Base-by-base conservation (phyloP, 164 flowering plant genomes). In the Cinnamomum chago region DNA sequence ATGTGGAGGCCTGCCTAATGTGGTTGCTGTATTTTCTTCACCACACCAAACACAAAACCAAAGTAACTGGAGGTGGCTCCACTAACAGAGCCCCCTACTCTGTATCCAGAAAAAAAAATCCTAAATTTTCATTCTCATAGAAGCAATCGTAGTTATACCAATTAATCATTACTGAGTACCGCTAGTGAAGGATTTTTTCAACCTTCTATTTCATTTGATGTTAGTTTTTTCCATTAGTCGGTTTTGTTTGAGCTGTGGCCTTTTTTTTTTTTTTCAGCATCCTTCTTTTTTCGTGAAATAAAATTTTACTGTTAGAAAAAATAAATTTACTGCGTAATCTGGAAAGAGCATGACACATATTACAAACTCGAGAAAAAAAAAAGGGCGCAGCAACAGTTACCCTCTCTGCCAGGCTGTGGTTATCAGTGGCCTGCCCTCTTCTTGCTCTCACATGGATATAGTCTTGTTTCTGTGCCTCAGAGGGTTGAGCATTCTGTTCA, bases 351-450 rank as follows among this genome's bases (percentile, higher is more conserved):
- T 13, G 18, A 17, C 5, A 52, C 58, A 52, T 7, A 17, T 52
- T 17, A 52, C 20, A 52, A 17, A 15, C 51, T 30, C 7, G 14
- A 52, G 17, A 40, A 40, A 12, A 33, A 30, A 30, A 30, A 30
- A 4, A 4, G 5, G 50, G 1, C 70, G 20, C 18, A 24, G 51
- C 25, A 52, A 24, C 25, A 52, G 33, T 87, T 89, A 95, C 99
- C 79, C 99, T 87, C 79, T 95, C 99, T 15, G 97, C 98, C 68
- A 92, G 82, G 82, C 99, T 95, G 84, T 95, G 99, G 85, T 97
- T 93, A 79, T 95, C 98, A 28, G 99, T 93, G 62, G 99, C 99
- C 88, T 95, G 99, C 27, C 98, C 98, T 81, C 98, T 88, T 84
- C 99, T 88, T 3, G 99, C 99, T 82, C 99, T 82, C 76, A 92